These are phyloP conservation scores for Trichocladium uniseriatum DNA, from an alignment of 495 filamentous ascomycete genomes.

Conservation along the genomic window DNA sequence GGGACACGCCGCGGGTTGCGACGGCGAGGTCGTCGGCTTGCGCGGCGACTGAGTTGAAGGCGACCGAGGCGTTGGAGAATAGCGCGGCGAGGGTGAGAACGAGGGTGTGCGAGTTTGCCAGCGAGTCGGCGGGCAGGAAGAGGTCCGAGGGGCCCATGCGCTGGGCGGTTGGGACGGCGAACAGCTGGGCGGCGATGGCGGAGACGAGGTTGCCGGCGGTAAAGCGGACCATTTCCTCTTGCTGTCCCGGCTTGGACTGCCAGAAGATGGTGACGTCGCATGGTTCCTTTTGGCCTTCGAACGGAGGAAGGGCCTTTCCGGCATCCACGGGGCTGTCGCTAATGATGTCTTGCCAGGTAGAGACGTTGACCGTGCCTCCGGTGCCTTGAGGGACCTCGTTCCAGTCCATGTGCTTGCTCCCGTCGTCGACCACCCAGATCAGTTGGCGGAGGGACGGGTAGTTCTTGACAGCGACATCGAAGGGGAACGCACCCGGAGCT, in stretches of 20 bases:
- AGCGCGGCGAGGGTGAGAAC: slow-evolving; percentile 74
- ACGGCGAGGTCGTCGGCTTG: slow-evolving; percentile 57
- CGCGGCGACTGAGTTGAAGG: slow-evolving; percentile 78
- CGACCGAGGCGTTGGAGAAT: slow-evolving; percentile 72
- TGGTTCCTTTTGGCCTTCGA: slow-evolving; percentile 38
- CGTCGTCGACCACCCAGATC: slow-evolving; percentile 88
- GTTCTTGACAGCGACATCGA: slow-evolving; percentile 57
- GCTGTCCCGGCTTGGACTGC: slow-evolving; percentile 41
- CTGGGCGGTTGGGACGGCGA: slow-evolving; percentile 61
- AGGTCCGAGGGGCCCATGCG: slow-evolving; percentile 65
- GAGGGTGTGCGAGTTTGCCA: slow-evolving; percentile 70
- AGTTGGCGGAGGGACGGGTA: slow-evolving; percentile 66
- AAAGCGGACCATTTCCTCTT: slow-evolving; percentile 66
- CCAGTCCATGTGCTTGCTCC: slow-evolving; percentile 86
- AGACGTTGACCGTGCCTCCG: slow-evolving; percentile 60
- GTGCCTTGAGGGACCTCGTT: slow-evolving; percentile 69
- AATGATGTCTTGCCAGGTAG: slow-evolving; percentile 81
- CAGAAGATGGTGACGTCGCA: slow-evolving; percentile 53
- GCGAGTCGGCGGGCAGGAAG: slow-evolving; percentile 79
- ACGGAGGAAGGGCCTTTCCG: slow-evolving; percentile 36
- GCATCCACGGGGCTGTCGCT: slow-evolving; percentile 46
- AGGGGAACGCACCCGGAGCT: slow-evolving; percentile 76
- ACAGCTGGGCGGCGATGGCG: slow-evolving; percentile 67
- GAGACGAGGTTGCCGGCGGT: slow-evolving; percentile 70
- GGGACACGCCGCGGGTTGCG: slow-evolving; percentile 62